A percentile compares a stretch with the other conserved stretches of the same genome.
phyloP scores from a whole-genome alignment of 2,329 filamentous ascomycete species.

The Monosporascus sp. region DNA sequence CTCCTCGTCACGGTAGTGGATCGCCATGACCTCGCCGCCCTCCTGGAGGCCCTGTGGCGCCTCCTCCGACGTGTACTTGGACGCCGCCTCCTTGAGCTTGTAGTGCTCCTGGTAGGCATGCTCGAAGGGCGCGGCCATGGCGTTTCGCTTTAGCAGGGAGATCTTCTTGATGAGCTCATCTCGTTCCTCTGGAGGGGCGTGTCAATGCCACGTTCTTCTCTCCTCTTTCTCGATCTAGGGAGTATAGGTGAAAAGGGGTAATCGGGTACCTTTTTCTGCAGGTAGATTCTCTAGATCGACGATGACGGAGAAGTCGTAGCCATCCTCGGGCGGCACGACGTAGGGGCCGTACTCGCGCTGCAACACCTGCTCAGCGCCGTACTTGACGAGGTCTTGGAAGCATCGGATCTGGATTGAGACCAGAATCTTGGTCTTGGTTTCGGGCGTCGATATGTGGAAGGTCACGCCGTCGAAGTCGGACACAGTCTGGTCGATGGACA shows the following conservation, averaged over 20 bases:
- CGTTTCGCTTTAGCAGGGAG: conserved; percentile 91
- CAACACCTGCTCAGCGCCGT: conserved; percentile 87
- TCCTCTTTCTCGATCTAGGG: conserved; percentile 4
- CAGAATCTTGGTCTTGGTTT: conserved; percentile 87
- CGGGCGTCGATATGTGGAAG: conserved; percentile 96
- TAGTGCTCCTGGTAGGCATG: conserved; percentile 93
- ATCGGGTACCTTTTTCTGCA: conserved; percentile 59
- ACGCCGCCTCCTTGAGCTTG: conserved; percentile 77
- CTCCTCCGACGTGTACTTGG: conserved; percentile 87
- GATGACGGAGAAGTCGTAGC: conserved; percentile 92
- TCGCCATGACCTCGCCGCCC: conserved; percentile 88
- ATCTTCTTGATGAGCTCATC: conserved; percentile 84
- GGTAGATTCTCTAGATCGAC: conserved; percentile 87
- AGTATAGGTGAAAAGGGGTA: too few species aligned
- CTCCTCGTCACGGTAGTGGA: conserved; percentile 98
- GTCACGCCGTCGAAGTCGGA: conserved; percentile 99
- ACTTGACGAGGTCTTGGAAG: conserved; percentile 84
- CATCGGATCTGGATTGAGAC: conserved; percentile 95
- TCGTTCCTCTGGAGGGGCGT: conserved; percentile 56
- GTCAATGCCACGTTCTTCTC: conserved; percentile 5
- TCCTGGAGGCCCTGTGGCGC: conserved; percentile 86
- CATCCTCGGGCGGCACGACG: conserved; percentile 78
- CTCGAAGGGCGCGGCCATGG: conserved; percentile 98
- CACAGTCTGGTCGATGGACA: conserved; percentile 93
- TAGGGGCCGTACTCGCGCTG: conserved; percentile 92